These are phyloP conservation scores for Loxodes magnus DNA, from an alignment of 73 alveolate species.

Conservation along the genomic window DNA sequence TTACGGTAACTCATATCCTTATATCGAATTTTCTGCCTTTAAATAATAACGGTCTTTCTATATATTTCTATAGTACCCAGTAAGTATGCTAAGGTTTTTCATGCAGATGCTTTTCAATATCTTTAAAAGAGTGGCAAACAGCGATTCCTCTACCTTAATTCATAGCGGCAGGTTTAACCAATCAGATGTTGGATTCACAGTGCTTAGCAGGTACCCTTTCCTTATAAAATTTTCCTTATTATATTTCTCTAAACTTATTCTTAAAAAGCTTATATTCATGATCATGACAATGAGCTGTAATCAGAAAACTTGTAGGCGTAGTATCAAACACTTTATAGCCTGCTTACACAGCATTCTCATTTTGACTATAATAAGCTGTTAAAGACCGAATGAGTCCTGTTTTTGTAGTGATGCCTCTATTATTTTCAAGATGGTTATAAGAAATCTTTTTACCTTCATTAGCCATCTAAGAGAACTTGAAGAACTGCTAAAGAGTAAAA, in stretches of 20 bases:
- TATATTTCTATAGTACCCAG: conserved; percentile 80
- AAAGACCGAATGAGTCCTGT: conserved; percentile 45
- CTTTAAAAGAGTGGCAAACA: conserved; percentile 62
- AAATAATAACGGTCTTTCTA: conserved; percentile 82
- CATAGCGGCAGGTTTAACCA: conserved; percentile 76
- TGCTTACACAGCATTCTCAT: conserved; percentile 32
- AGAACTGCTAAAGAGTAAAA: conserved; percentile 18
- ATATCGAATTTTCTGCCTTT: conserved; percentile 90
- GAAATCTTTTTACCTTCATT: conserved; percentile 16
- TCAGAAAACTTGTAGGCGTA: conserved; percentile 39
- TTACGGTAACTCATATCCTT: conserved; percentile 88
- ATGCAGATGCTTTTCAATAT: conserved; percentile 35
- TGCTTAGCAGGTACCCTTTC: conserved; percentile 59
- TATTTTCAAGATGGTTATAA: conserved; percentile 39
- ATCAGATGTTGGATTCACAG: conserved; percentile 77
- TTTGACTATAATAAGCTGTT: conserved; percentile 24
- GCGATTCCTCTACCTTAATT: conserved; percentile 87
- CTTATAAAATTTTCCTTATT: conserved; percentile 28
- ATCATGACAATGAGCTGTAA: conserved; percentile 28
- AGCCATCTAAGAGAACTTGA: conserved; percentile 10
- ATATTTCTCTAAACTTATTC: conserved; percentile 26
- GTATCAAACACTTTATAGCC: conserved; percentile 47
- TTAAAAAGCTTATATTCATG: conserved; percentile 16
- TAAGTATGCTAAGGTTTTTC: conserved; percentile 22
- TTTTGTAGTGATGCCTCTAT: conserved; percentile 35